Conservation (phyloP, 1,284 basidiomycete species). For the Tylopilus sp. region DNA sequence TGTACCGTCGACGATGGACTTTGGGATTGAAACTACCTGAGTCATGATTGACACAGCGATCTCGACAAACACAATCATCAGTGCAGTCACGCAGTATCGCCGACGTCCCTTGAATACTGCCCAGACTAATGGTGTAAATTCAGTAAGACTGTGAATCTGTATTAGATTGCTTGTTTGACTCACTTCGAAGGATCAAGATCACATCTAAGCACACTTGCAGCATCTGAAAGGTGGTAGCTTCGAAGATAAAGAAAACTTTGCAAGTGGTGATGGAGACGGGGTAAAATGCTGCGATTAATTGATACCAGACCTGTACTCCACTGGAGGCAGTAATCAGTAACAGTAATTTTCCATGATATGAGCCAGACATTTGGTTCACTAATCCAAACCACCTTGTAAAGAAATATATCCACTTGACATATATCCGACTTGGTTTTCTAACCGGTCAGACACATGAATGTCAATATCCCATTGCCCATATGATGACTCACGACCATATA, state of each 20-base stretch:
- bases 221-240: slow-evolving; percentile 13
- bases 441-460: not conserved
- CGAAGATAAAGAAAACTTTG: slow-evolving; percentile 5
- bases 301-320: slow-evolving; percentile 3
- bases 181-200: slow-evolving; percentile 34
- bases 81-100: slow-evolving; percentile 8
- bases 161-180: slow-evolving; percentile 8
- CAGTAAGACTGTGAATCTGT: not conserved
- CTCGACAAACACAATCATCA: slow-evolving; percentile 18
- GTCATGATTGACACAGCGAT: not conserved
- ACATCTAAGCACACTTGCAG: slow-evolving; percentile 24
- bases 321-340: slow-evolving; percentile 21
- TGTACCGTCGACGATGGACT: slow-evolving; percentile 16
- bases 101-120: slow-evolving; percentile 24
- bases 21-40: slow-evolving; percentile 9
- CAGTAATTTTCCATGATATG: not conserved
- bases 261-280: slow-evolving; percentile 17
- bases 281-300: not conserved
- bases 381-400: slow-evolving; percentile 38
- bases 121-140: slow-evolving; percentile 17
- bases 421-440: slow-evolving; percentile 14
- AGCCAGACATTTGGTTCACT: slow-evolving; percentile 26
- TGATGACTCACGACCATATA: slow-evolving; percentile 34
- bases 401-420: slow-evolving; percentile 34
- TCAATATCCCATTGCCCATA: not conserved